These are phyloP conservation scores for Acanthamoeba lugdunensis DNA, from an alignment of 208 protist species.

Conservation along the genomic window DNA sequence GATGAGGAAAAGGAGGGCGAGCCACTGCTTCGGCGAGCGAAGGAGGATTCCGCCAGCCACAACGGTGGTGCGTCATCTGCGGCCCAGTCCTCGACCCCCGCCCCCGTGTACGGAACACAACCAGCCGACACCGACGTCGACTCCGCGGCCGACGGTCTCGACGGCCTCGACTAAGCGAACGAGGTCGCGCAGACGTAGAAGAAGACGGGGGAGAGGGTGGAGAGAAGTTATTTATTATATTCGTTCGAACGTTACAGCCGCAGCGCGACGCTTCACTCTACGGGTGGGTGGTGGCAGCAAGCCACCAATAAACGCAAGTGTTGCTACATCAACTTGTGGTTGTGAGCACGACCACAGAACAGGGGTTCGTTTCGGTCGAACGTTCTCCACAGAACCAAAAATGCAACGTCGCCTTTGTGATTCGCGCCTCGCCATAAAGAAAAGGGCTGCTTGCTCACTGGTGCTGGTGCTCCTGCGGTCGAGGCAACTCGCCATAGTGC, in stretches of 20 bases:
- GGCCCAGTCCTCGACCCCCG: not conserved
- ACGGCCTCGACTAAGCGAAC: constrained; percentile 1
- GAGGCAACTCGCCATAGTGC: not conserved
- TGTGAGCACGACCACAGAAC: no score
- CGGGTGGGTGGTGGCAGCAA: no score
- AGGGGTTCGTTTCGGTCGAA: no score
- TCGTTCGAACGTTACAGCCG: not conserved
- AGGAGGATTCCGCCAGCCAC: not conserved
- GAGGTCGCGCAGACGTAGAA: not conserved
- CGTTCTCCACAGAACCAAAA: no score
- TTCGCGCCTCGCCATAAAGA: no score
- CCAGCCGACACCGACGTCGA: not conserved
- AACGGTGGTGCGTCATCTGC: not conserved
- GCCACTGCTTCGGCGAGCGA: not conserved
- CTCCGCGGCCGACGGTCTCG: not conserved
- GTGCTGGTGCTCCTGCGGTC: not conserved
- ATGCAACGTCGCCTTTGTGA: not conserved
- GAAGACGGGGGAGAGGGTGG: not conserved
- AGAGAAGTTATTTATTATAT: not conserved
- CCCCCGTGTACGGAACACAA: not conserved
- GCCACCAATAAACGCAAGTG: no score
- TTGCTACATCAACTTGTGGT: no score
- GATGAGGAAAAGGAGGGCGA: constrained; percentile 41
- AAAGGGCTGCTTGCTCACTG: not conserved
- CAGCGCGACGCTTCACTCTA: no score